These are phyloP conservation scores for Rhodofomes roseus DNA, from an alignment of 1,284 basidiomycete species.

Conservation along the genomic window DNA sequence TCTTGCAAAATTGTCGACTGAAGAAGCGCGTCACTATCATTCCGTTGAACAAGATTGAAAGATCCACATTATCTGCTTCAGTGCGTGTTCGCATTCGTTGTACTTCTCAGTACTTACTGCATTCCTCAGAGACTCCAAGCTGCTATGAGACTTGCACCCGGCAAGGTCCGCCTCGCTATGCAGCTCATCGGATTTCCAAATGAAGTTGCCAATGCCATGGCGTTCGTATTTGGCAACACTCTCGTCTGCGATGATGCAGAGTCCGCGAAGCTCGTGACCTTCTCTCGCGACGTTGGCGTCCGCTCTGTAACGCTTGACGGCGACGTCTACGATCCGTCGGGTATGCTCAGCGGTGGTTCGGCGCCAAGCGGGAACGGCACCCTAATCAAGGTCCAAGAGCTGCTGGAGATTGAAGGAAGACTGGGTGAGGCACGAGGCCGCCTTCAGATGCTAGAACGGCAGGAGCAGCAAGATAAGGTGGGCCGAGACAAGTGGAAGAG, in stretches of 20 bases:
- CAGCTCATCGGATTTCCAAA: conserved; percentile 84
- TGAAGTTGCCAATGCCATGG: conserved; percentile 87
- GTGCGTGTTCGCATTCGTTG: conserved; percentile 34
- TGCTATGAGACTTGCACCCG: conserved; percentile 75
- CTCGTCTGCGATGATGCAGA: conserved; percentile 90
- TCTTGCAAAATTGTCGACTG: conserved; percentile 81
- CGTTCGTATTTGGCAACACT: conserved; percentile 92
- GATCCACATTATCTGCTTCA: conserved; percentile 60
- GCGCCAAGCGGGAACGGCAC: conserved; percentile 76
- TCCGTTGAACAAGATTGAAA: conserved; percentile 89
- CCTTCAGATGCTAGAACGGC: conserved; percentile 55
- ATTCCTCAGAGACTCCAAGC: conserved; percentile 66
- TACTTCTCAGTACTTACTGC: neutral
- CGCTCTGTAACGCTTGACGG: conserved; percentile 93
- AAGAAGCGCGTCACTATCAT: conserved; percentile 93
- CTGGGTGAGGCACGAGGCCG: conserved; percentile 51
- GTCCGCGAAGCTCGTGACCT: conserved; percentile 88
- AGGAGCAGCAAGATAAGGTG: conserved; percentile 52
- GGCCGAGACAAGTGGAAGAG: conserved; percentile 70
- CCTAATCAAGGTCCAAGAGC: conserved; percentile 83
- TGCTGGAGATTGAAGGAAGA: conserved; percentile 57
- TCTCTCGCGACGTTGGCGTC: conserved; percentile 62
- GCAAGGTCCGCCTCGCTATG: conserved; percentile 84
- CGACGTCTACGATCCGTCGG: conserved; percentile 95
- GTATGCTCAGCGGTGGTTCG: conserved; percentile 90